Base-by-base conservation (phyloP, 768 basidiomycete species). In the Tylopilus balloui region DNA sequence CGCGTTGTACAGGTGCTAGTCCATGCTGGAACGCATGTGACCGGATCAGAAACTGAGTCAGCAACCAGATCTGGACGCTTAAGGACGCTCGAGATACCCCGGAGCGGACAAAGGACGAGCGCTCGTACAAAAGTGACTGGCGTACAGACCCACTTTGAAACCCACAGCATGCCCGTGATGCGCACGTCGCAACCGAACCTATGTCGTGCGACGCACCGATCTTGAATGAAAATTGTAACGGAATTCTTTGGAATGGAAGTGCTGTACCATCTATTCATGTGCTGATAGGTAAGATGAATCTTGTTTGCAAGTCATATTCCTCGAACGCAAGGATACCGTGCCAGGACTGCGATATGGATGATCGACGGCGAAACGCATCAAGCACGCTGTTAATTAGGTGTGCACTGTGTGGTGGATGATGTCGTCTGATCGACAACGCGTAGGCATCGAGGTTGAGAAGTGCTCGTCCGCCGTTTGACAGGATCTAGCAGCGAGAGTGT, bases 21-120 rank as follows among this genome's bases (percentile, higher is more conserved):
- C 36, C 86, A 86, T 51, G 81, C 80, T 3, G 84, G 84, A 20
- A 82, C 78, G 35, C n/a, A n/a, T 80, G 79, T 57, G 83, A 86
- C 60, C 85, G 83, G 83, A 83, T 83, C 56, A 87, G 84, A 63
- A 85, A 86, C 59, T 84, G 78, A 78, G 70, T 84, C 29, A 79
- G 82, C 8, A 17, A 34, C 8, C n/a, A 34, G 8, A 34, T 17
- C 17, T 89, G 86, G 88, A 78, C 83, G 9, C 76, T 86, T 43
- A 73, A 77, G 86, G 88, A 78, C 83, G 9, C 76, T 86, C 44
- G 73, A 77, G 50, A 69, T 90, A 36, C 76, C 83, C 32, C 89
- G 88, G 88, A 77, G 75, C 42, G 83, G 84, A 3, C 64, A 72
- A 37, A 68, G 68, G 27, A 74, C 56, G n/a, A n/a, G n/a, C n/a